Conservation (phyloP, 139 green algal genomes). For the Pseudopediastrum boryanum region DNA sequence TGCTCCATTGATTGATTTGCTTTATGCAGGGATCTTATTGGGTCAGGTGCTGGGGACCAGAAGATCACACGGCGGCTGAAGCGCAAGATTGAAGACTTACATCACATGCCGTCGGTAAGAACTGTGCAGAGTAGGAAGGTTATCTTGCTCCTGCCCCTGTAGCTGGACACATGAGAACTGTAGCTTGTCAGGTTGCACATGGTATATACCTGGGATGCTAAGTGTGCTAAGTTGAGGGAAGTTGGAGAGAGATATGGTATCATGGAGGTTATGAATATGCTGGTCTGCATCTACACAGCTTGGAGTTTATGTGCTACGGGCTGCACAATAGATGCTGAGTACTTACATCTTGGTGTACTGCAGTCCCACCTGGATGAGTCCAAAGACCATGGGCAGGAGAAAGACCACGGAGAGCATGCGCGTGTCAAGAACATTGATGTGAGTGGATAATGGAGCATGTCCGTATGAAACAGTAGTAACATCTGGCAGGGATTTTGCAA, state of each 20-base stretch:
- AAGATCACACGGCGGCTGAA: slow-evolving; percentile 89
- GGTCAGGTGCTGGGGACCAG: slow-evolving; percentile 55
- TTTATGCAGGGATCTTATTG: slow-evolving; percentile 46
- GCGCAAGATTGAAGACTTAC: slow-evolving; percentile 77
- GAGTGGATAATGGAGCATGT: no score
- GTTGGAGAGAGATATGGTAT: no score
- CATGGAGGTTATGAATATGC: no score
- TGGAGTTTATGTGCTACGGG: slow-evolving; percentile 37
- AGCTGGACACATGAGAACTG: no score
- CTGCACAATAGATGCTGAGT: no score
- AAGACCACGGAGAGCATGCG: slow-evolving; percentile 96
- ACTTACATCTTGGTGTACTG: no score
- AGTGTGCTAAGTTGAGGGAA: no score
- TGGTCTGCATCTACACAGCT: no score
- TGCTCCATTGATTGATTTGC: background rate
- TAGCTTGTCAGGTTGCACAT: no score
- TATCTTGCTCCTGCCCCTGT: no score
- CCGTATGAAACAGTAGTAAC: background rate
- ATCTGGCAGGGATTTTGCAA: background rate
- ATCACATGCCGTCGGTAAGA: slow-evolving; percentile 61
- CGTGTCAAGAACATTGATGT: slow-evolving; percentile 99
- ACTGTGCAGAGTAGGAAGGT: no score
- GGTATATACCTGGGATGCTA: no score
- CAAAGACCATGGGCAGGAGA: slow-evolving; percentile 65
- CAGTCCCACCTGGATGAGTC: slow-evolving; percentile 31